A percentile compares a stretch with the other conserved stretches of the same genome.
These are phyloP conservation scores for Coix lacrymajobi DNA, from an alignment of 176 grass and related monocot genomes.

Conservation along the genomic window DNA sequence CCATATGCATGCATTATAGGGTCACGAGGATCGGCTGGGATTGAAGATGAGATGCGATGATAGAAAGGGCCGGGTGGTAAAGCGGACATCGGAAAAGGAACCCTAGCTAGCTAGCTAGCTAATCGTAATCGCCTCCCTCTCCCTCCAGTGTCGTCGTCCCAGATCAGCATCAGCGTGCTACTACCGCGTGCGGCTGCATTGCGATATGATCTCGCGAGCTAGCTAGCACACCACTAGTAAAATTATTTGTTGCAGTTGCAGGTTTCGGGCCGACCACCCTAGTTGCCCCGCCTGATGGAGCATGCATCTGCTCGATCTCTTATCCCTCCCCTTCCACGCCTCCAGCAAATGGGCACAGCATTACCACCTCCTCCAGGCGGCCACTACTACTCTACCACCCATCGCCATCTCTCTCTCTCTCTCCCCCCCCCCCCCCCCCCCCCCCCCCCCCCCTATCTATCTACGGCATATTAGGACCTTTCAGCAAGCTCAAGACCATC, in stretches of 20 bases:
- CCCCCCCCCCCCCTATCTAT: no score
- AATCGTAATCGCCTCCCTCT: not conserved
- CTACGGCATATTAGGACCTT: not conserved
- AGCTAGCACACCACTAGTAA: constrained; percentile 16
- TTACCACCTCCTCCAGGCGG: constrained; percentile 20
- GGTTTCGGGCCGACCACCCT: constrained; percentile 30
- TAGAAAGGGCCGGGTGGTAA: constrained; percentile 9
- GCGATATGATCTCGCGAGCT: not conserved
- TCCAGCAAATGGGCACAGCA: constrained; percentile 32
- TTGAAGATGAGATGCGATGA: constrained; percentile 18
- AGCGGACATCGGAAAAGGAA: not conserved
- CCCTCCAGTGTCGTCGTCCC: not conserved
- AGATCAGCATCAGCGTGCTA: not conserved
- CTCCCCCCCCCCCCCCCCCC: no score
- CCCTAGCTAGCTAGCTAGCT: no score
- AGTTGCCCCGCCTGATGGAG: constrained; percentile 16
- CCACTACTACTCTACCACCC: no score
- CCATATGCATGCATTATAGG: not conserved
- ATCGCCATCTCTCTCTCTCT: not conserved
- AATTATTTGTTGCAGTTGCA: not conserved
- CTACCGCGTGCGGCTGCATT: not conserved
- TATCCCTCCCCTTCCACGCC: constrained; percentile 5
- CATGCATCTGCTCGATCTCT: not conserved
- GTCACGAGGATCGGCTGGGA: not conserved
- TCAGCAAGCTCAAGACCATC: not conserved